These are phyloP conservation scores for Neofusicoccum laricinum DNA, from an alignment of 2,329 filamentous ascomycete species.

Conservation along the genomic window DNA sequence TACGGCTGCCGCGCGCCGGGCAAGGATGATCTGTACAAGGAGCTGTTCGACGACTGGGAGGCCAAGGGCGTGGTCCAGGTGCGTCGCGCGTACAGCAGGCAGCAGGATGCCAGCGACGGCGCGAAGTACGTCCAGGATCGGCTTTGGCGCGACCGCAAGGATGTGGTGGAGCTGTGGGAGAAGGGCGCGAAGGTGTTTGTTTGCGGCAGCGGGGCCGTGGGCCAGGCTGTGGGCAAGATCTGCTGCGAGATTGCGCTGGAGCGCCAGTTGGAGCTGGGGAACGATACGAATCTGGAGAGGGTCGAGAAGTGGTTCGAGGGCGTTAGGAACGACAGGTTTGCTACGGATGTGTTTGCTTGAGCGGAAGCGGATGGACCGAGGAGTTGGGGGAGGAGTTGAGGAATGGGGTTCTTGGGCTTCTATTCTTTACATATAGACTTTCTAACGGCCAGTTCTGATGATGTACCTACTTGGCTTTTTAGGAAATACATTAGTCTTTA, in stretches of 20 bases:
- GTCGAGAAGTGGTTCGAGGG: constrained; percentile 42
- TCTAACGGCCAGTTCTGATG: no score
- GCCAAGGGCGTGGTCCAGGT: constrained; percentile 59
- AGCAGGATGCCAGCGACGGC: constrained; percentile 40
- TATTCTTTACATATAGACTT: no score
- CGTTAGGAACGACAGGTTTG: constrained; percentile 46
- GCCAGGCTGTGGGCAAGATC: constrained; percentile 42
- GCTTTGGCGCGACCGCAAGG: constrained; percentile 46
- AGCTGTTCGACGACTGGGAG: constrained; percentile 60
- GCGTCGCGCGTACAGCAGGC: constrained; percentile 57
- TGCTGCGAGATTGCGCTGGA: constrained; percentile 45
- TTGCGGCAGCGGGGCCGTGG: constrained; percentile 57
- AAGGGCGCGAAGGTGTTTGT: constrained; percentile 59
- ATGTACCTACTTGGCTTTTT: no score
- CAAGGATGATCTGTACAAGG: constrained; percentile 59
- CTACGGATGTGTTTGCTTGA: constrained; percentile 44
- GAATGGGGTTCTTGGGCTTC: no score
- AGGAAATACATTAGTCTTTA: no score
- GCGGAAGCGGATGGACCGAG: no score
- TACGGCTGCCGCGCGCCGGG: constrained; percentile 59
- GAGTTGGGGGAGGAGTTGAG: no score
- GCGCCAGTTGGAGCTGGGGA: constrained; percentile 30
- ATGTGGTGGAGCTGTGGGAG: constrained; percentile 46
- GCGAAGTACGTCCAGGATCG: constrained; percentile 55
- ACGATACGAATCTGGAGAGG: constrained; percentile 14